A percentile compares a stretch with the other conserved stretches of the same genome.
phyloP scores from a whole-genome alignment of 192 early-diverging fungal species.

The Coemansia sp. region DNA sequence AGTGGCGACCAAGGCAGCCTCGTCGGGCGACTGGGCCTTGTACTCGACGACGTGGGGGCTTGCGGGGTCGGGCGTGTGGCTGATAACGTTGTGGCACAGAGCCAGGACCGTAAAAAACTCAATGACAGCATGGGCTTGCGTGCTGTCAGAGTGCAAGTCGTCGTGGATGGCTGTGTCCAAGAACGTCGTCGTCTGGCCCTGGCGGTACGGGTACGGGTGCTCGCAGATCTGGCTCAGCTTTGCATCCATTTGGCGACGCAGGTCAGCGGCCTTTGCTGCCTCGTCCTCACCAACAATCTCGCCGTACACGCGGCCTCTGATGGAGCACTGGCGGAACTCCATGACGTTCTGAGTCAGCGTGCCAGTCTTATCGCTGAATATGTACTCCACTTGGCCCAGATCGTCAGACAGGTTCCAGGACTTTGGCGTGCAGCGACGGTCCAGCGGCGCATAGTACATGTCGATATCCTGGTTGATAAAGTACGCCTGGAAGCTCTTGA shows the following conservation, averaged over 20 bases:
- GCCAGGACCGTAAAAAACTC: slow-evolving; percentile 86
- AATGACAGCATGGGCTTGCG: slow-evolving; percentile 64
- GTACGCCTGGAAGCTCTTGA: slow-evolving; percentile 88
- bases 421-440: slow-evolving; percentile 79
- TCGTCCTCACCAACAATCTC: slow-evolving; percentile 46
- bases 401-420: slow-evolving; percentile 95
- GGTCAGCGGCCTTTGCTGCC: slow-evolving; percentile 13
- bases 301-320: slow-evolving; percentile 84
- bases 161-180: slow-evolving; percentile 66
- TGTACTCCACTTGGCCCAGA: slow-evolving; percentile 93
- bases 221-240: slow-evolving; percentile 61
- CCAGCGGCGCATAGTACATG: slow-evolving; percentile 82
- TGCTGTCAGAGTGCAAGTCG: slow-evolving; percentile 60
- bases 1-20: slow-evolving; percentile 87
- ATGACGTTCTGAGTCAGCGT: slow-evolving; percentile 97
- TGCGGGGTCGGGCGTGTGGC: slow-evolving; percentile 59
- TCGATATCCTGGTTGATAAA: slow-evolving; percentile 90
- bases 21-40: slow-evolving; percentile 94
- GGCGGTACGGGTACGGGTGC: slow-evolving; percentile 61
- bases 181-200: slow-evolving; percentile 69
- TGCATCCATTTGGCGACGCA: slow-evolving; percentile 60
- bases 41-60: slow-evolving; percentile 69
- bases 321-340: slow-evolving; percentile 92
- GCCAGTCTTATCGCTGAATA: slow-evolving; percentile 98
- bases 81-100: slow-evolving; percentile 88